Conservation (phyloP, 2,329 filamentous ascomycete species). For the Alternaria postmessia region DNA sequence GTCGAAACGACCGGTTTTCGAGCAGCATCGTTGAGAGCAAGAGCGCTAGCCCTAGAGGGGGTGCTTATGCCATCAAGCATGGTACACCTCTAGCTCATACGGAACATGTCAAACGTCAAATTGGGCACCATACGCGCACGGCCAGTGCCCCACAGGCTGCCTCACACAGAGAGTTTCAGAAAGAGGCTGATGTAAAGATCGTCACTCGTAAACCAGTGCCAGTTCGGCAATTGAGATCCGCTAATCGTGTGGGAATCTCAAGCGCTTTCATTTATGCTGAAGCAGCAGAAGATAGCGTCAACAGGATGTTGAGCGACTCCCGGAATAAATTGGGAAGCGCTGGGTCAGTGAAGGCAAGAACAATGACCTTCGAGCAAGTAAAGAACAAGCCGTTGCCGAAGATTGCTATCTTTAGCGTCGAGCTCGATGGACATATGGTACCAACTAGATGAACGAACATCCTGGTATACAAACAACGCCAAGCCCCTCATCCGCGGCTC, state of each 20-base stretch:
- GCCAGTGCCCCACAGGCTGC: slow-evolving; percentile 29
- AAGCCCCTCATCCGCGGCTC: neutral
- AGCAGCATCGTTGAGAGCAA: slow-evolving; percentile 11
- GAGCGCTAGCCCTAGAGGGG: slow-evolving; percentile 23
- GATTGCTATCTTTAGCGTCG: slow-evolving; percentile 30
- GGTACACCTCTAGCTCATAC: slow-evolving; percentile 30
- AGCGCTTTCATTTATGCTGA: slow-evolving; percentile 8
- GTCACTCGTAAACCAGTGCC: slow-evolving; percentile 15
- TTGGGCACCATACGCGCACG: slow-evolving; percentile 24
- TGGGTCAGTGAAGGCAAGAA: slow-evolving; percentile 9
- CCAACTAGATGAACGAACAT: neutral
- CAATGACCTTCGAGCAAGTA: slow-evolving; percentile 28
- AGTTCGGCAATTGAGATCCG: slow-evolving; percentile 22
- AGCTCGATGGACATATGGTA: neutral
- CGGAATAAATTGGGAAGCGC: slow-evolving; percentile 4
- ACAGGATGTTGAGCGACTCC: slow-evolving; percentile 17
- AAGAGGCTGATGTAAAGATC: slow-evolving; percentile 17
- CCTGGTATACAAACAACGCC: neutral
- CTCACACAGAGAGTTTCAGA: slow-evolving; percentile 18
- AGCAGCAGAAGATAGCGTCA: slow-evolving; percentile 13
- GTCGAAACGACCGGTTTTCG: slow-evolving; percentile 12
- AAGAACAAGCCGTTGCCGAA: slow-evolving; percentile 42
- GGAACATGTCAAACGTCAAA: neutral
- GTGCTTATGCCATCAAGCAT: slow-evolving; percentile 36
- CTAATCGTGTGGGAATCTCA: slow-evolving; percentile 17